Evolutionary conservation across 2,329 filamentous ascomycete genomes (phyloP).

Genomic region (Tolypocladium pustulatum): DNA sequence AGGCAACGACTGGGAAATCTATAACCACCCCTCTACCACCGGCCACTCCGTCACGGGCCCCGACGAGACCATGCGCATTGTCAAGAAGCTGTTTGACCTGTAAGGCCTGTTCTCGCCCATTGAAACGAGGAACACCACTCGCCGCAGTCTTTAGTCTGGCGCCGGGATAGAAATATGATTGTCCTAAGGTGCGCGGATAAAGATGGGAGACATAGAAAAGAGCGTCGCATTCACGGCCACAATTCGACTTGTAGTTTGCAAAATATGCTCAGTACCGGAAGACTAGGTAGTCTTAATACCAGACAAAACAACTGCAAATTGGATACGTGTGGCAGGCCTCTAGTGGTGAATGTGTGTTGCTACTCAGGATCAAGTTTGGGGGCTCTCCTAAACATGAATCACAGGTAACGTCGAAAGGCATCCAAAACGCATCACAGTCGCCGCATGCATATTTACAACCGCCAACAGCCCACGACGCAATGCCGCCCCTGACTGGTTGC

Average conservation of each 20-base stretch:
- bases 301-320: neutral
- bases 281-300: neutral
- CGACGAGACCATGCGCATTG: constrained; percentile 67
- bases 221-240: neutral
- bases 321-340: too few relatives aligned
- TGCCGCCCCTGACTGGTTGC: neutral
- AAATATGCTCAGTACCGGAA: neutral
- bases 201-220: neutral
- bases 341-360: neutral
- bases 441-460: neutral
- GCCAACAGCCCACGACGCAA: neutral
- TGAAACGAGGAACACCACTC: neutral
- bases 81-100: constrained; percentile 73
- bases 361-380: neutral
- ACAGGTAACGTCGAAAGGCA: neutral
- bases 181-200: neutral
- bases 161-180: neutral
- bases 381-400: neutral
- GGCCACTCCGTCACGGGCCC: constrained; percentile 77
- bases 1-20: constrained; percentile 96
- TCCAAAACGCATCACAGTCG: neutral
- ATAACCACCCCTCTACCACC: constrained; percentile 65
- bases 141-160: neutral
- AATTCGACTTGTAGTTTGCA: neutral
- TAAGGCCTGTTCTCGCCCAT: constrained; percentile 17